Percentiles rank a stretch among this genome's conserved stretches.
Evolutionary conservation across 2,329 filamentous ascomycete genomes (phyloP).

Genomic region (Pseudogymnoascus sp.): DNA sequence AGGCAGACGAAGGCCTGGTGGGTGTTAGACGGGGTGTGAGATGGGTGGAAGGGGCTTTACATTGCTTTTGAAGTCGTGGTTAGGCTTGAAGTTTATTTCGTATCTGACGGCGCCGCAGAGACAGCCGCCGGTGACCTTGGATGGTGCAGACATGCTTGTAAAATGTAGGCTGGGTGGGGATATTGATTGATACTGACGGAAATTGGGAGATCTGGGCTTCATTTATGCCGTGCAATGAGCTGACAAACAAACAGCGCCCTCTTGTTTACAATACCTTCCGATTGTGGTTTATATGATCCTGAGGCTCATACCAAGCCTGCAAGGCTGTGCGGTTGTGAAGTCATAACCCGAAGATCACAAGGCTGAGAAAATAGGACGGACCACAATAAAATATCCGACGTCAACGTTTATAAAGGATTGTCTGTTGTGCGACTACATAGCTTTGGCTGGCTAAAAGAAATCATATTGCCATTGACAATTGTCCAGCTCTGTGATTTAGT

Average conservation of each 20-base stretch:
- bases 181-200: neutral
- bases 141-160: conserved; percentile 12
- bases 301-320: conserved; percentile 5
- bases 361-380: neutral
- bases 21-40: neutral
- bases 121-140: conserved; percentile 40
- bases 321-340: neutral
- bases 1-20: conserved; percentile 41
- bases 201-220: neutral
- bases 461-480: neutral
- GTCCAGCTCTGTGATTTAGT: neutral
- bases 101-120: conserved; percentile 44
- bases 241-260: neutral
- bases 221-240: neutral
- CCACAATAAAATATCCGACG: neutral
- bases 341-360: neutral
- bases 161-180: neutral
- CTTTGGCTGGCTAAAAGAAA: neutral
- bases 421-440: neutral
- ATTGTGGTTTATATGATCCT: neutral
- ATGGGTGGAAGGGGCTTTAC: conserved; percentile 20
- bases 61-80: conserved; percentile 35
- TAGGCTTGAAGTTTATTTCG: conserved; percentile 35
- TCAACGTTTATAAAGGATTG: neutral
- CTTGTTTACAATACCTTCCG: neutral